A percentile compares a stretch with the other conserved stretches of the same genome.
These are phyloP conservation scores for Yarrowia divulgata DNA, from an alignment of 805 yeast species.

Conservation along the genomic window DNA sequence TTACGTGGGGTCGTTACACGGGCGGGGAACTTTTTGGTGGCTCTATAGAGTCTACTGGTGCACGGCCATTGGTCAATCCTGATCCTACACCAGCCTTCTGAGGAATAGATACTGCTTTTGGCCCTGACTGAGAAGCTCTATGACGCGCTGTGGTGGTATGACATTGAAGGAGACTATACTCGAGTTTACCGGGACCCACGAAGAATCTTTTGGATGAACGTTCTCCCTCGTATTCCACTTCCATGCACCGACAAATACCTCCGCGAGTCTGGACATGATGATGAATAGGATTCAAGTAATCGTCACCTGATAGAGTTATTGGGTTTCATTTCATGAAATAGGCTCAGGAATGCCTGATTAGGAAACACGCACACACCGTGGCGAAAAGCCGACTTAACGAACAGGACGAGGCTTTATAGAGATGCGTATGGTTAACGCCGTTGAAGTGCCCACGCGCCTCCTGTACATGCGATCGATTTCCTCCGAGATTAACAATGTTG, in stretches of 20 bases:
- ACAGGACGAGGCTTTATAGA: constrained; percentile 19
- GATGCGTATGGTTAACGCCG: constrained; percentile 9
- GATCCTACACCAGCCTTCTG: too few relatives aligned
- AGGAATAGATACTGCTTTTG: too few relatives aligned
- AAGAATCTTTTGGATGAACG: too few relatives aligned
- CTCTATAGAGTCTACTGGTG: neutral
- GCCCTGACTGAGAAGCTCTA: too few relatives aligned
- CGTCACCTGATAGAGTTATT: constrained; percentile 30
- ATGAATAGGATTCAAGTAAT: neutral
- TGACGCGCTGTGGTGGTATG: too few relatives aligned
- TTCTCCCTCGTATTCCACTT: too few relatives aligned
- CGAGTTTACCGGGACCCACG: too few relatives aligned
- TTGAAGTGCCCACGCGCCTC: constrained; percentile 7
- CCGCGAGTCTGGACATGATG: too few relatives aligned
- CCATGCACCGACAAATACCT: too few relatives aligned
- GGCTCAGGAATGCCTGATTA: constrained; percentile 7
- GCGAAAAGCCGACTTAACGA: constrained; percentile 27
- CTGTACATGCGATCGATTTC: neutral
- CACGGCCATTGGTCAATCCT: neutral
- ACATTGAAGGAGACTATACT: too few relatives aligned
- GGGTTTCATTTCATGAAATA: constrained; percentile 15
- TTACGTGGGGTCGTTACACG: neutral
- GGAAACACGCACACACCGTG: constrained; percentile 5
- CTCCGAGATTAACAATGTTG: neutral
- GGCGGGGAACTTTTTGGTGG: constrained; percentile 9